Evolutionary conservation across 495 filamentous ascomycete species (phyloP), one percentile per base, ranked within the genome.

Genomic region (Trichoderma virens): DNA sequence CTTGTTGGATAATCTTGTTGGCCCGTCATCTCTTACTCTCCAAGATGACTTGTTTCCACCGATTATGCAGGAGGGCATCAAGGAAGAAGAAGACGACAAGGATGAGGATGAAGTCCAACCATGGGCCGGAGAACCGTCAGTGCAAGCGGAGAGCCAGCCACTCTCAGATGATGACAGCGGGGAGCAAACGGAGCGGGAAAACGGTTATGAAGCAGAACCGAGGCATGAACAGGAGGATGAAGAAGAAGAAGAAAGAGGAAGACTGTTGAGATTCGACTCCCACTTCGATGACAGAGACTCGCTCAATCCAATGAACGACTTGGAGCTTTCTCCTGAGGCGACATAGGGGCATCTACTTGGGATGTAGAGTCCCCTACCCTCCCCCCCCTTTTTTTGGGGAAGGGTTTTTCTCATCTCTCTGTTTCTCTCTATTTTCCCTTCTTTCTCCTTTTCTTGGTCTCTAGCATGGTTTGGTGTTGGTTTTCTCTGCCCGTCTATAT

Each of bases 1-100:
- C 25, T 62, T 61, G 43, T 56, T 66, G 65, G 68, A 60, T 32
- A 51, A 45, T 16, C n/a, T 30, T 64, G 65, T 9, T 61, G 61
- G 6, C 61, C 45, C 59, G 38, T 34, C 31, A 61, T 61, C 59
- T 61, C 45, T 28, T 8, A 60, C 61, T 30, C 45, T 38, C 51
- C 35, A 66, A 11, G 64, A 63, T 8, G 62, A 65, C 34, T 65
- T 5, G 47, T 72, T 51, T 64, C 70, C 13, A 69, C 76, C 1
- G 71, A 76, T 59, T 71, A 73, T 63, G 14, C 47, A 66, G 5
- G 61, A 65, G 14, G 59, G 62, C 20, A 66, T 62, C 28, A 59
- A n/a, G 2, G 43, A 63, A 13, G 64, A 66, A 7, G 47, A 70
- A 0, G 67, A 67, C 2, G 64, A 65, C 5, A 66, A 68, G 20